Percentiles rank a stretch among this genome's conserved stretches.
These are phyloP conservation scores for Colletotrichum endophyticum DNA, from an alignment of 2,329 filamentous ascomycete genomes.

Conservation along the genomic window DNA sequence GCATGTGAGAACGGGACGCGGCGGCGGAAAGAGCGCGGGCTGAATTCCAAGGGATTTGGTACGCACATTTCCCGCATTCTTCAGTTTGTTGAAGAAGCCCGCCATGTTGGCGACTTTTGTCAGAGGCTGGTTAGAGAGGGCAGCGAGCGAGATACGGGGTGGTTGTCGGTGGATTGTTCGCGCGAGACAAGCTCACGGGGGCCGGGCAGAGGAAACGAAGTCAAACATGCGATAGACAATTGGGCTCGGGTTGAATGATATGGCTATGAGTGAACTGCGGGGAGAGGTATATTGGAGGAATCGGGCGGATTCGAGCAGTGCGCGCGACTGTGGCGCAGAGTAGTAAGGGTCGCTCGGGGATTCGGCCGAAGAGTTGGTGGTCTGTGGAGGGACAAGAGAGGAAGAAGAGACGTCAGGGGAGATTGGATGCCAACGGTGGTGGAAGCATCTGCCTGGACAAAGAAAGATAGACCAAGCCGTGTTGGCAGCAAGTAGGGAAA, in stretches of 20 bases:
- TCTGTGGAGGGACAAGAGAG: slow-evolving; percentile 9
- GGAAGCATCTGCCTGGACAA: slow-evolving; percentile 18
- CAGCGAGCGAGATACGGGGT: neutral
- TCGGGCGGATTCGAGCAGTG: neutral
- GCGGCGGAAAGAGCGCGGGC: neutral
- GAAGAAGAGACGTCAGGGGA: slow-evolving; percentile 8
- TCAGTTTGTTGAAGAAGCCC: slow-evolving; percentile 65
- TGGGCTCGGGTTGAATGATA: neutral
- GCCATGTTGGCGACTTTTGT: slow-evolving; percentile 47
- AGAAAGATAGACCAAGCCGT: neutral
- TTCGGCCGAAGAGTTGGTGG: slow-evolving; percentile 17
- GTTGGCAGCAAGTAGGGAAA: neutral
- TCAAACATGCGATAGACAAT: slow-evolving; percentile 17
- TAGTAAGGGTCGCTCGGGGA: slow-evolving; percentile 14
- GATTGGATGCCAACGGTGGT: slow-evolving; percentile 1
- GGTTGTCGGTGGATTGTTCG: slow-evolving; percentile 27
- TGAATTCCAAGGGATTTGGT: neutral
- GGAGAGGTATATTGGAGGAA: neutral
- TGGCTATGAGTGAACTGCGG: neutral
- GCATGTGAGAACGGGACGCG: neutral
- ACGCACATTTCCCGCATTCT: slow-evolving; percentile 60
- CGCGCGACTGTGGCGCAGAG: slow-evolving; percentile 13
- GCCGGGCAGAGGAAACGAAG: neutral
- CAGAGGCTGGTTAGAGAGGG: neutral
- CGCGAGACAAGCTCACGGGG: slow-evolving; percentile 37